Evolutionary conservation across 2,329 filamentous ascomycete genomes (phyloP), one percentile per base, ranked within the genome.

Genomic region (Fusarium chaquense): DNA sequence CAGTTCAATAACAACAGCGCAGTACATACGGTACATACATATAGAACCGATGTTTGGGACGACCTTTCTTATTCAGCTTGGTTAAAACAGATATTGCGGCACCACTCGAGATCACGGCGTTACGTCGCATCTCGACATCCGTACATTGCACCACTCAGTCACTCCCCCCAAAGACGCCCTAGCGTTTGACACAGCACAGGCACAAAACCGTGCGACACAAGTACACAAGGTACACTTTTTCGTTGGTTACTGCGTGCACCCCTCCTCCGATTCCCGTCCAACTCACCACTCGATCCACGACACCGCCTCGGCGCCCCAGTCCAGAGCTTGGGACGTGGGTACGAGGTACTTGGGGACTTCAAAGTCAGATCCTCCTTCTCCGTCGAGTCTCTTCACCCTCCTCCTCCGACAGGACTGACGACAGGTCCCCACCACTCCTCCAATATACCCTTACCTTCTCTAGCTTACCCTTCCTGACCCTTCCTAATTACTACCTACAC

Each of bases 281-380:
- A 66, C 55, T 60, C 61, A 58, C 62, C 73, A 65, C 70, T 74
- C 63, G 72, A 74, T 74, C 72, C 72, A 73, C 70, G 72, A 74
- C 70, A 74, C 72, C 72, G 72, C 72, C 72, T 73, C 72, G 62
- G 69, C 68, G 70, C 70, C 72, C 72, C 68, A 70, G 62, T 61
- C 68, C 72, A 68, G 53, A 62, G 58, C 59, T 73, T 73, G 68
- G 67, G 62, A 73, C 69, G 55, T 69, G 65, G 61, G 69, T 70
- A 71, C 69, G 65, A 71, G 69, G 69, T 72, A 71, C 69, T 58
- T 69, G 40, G 50, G 38, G 52, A 59, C 52, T 58, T 57, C 54
- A 45, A 66, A 69, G 59, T 68, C 56, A 71, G 68, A 71, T 69
- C 60, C 65, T 69, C 65, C 43, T 62, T 60, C 67, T 70, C 59